A percentile compares a stretch with the other conserved stretches of the same genome.
Conservation (phyloP, 768 basidiomycete genomes). For the Mycena pura region DNA sequence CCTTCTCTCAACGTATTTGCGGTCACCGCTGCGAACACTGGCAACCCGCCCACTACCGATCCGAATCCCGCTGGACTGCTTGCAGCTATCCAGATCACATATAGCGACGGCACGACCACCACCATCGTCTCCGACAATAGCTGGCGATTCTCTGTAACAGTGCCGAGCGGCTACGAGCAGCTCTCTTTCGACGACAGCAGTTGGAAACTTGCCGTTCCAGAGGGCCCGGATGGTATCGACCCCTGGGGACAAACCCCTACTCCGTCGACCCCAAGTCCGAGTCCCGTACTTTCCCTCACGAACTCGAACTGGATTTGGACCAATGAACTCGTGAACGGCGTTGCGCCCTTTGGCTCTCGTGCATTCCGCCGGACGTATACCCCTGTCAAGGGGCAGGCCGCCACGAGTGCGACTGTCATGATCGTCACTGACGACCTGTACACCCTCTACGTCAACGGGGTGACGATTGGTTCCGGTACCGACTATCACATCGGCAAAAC, state of each 20-base stretch:
- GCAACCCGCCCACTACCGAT: conserved; percentile 20
- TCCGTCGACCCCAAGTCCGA: conserved; percentile 21
- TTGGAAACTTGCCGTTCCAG: conserved; percentile 37
- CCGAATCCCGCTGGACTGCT: conserved; percentile 34
- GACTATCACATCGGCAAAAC: conserved; percentile 16
- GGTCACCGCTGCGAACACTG: no score
- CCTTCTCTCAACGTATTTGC: conserved; percentile 41
- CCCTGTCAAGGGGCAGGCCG: conserved; percentile 29
- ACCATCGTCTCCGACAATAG: conserved; percentile 36
- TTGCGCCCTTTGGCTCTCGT: conserved; percentile 30
- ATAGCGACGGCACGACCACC: conserved; percentile 36
- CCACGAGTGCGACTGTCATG: conserved; percentile 29
- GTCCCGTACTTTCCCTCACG: conserved; percentile 27
- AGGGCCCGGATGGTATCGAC: conserved; percentile 23
- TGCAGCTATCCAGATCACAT: conserved; percentile 37
- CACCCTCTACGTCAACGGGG: conserved; percentile 37
- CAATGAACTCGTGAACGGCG: conserved; percentile 28
- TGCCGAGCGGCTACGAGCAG: conserved; percentile 36
- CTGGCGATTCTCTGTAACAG: conserved; percentile 36
- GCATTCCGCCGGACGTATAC: conserved; percentile 37
- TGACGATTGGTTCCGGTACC: conserved; percentile 27
- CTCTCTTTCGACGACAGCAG: conserved; percentile 36
- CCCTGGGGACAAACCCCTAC: conserved; percentile 20
- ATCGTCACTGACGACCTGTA: conserved; percentile 35
- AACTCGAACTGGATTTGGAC: conserved; percentile 42